Conservation (phyloP, 2,329 filamentous ascomycete genomes). For the Rutstroemia sp. region DNA sequence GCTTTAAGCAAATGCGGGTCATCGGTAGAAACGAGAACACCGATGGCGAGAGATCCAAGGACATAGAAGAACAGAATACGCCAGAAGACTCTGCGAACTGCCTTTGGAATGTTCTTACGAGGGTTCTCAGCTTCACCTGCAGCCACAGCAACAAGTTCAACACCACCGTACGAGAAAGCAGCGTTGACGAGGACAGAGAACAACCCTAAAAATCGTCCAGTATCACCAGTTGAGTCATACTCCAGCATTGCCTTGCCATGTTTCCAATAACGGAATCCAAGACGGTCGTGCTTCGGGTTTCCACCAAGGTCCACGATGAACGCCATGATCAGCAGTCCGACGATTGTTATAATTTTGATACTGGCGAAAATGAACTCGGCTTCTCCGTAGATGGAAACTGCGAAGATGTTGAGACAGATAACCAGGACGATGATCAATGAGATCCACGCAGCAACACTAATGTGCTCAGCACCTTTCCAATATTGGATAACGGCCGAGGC, state of each 20-base stretch:
- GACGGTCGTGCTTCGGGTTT: constrained; percentile 64
- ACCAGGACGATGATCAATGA: constrained; percentile 36
- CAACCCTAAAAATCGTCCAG: constrained; percentile 66
- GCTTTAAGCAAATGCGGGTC: constrained; percentile 56
- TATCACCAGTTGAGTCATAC: constrained; percentile 51
- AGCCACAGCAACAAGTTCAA: constrained; percentile 36
- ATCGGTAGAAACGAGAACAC: constrained; percentile 64
- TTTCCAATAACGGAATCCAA: constrained; percentile 64
- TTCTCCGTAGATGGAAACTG: constrained; percentile 50
- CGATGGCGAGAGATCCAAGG: constrained; percentile 62
- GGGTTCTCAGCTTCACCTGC: constrained; percentile 68
- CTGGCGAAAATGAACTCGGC: constrained; percentile 55
- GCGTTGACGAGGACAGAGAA: constrained; percentile 43
- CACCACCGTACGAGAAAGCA: constrained; percentile 42
- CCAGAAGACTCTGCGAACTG: constrained; percentile 74
- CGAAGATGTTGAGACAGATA: constrained; percentile 46
- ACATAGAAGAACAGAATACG: constrained; percentile 70
- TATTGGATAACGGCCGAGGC: constrained; percentile 42
- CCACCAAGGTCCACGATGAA: constrained; percentile 79
- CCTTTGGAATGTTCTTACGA: constrained; percentile 60
- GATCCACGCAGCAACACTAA: constrained; percentile 29
- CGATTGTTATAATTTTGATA: constrained; percentile 48
- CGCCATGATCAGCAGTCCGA: constrained; percentile 67
- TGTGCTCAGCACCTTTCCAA: constrained; percentile 32
- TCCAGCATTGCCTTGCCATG: constrained; percentile 64